phyloP scores from a whole-genome alignment of 1,139 yeast species.

The Suhomyces chickasaworum region DNA sequence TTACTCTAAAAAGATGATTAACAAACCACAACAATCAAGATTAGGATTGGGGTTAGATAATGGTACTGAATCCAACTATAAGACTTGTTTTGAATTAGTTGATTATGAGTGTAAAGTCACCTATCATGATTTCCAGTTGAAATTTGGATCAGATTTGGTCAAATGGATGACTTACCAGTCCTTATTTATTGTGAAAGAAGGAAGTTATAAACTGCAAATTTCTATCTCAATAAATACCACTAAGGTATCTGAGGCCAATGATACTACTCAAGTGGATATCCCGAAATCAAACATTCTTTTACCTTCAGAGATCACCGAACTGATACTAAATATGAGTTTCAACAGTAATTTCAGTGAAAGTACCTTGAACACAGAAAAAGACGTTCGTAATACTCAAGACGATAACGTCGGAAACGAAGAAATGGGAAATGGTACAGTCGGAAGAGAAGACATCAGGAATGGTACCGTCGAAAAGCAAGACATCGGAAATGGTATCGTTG shows the following conservation, averaged over 20 bases:
- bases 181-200: constrained; percentile 13
- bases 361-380: constrained; percentile 1
- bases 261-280: not conserved
- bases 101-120: constrained; percentile 1
- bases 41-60: not conserved
- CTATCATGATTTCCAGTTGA: constrained; percentile 9
- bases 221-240: not conserved
- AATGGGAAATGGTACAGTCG: no score
- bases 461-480: no score
- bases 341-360: constrained; percentile 12
- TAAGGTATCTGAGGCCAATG: not conserved
- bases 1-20: constrained; percentile 18
- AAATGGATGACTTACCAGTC: constrained; percentile 22
- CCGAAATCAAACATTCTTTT: not conserved
- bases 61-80: not conserved
- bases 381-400: not conserved
- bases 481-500: no score
- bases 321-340: constrained; percentile 14
- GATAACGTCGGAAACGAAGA: no score
- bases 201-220: not conserved
- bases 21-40: not conserved
- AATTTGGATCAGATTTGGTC: constrained; percentile 22
- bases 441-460: no score
- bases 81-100: constrained; percentile 11
- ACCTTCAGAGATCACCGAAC: constrained; percentile 6